phyloP scores from a whole-genome alignment of 2,329 filamentous ascomycete genomes.

The Phaeosphaeriaceae sp. region DNA sequence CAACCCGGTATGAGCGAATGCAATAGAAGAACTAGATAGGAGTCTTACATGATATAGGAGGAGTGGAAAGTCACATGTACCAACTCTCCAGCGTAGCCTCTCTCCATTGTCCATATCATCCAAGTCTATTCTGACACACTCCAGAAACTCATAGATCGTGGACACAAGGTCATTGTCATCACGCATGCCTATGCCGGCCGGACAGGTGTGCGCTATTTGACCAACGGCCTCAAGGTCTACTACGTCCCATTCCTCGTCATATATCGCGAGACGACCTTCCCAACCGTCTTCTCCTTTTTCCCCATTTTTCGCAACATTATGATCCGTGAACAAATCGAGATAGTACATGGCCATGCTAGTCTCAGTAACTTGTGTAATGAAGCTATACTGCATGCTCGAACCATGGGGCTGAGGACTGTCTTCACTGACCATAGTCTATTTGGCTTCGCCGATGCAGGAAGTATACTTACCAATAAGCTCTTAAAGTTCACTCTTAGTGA shows the following conservation, averaged over 20 bases:
- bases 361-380: slow-evolving; percentile 93
- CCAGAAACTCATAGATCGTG: slow-evolving; percentile 91
- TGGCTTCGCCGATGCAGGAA: slow-evolving; percentile 94
- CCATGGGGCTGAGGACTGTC: slow-evolving; percentile 94
- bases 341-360: slow-evolving; percentile 96
- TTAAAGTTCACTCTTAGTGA: slow-evolving; percentile 96
- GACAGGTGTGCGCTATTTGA: slow-evolving; percentile 91
- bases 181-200: slow-evolving; percentile 93
- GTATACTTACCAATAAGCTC: slow-evolving; percentile 95
- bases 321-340: slow-evolving; percentile 91
- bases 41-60: slow-evolving; percentile 59
- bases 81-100: slow-evolving; percentile 77
- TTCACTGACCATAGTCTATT: slow-evolving; percentile 98
- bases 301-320: slow-evolving; percentile 97
- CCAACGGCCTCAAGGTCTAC: slow-evolving; percentile 97
- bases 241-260: slow-evolving; percentile 96
- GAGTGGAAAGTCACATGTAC: slow-evolving; percentile 98
- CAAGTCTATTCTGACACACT: slow-evolving; percentile 14
- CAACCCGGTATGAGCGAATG: slow-evolving; percentile 68
- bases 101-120: neutral
- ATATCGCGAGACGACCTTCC: slow-evolving; percentile 91
- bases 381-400: slow-evolving; percentile 90
- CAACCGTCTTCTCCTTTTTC: slow-evolving; percentile 98
- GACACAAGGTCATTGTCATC: slow-evolving; percentile 97
- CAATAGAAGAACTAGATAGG: neutral